Conservation (phyloP, 2,329 filamentous ascomycete genomes). For the Paramyrothecium roridum region DNA sequence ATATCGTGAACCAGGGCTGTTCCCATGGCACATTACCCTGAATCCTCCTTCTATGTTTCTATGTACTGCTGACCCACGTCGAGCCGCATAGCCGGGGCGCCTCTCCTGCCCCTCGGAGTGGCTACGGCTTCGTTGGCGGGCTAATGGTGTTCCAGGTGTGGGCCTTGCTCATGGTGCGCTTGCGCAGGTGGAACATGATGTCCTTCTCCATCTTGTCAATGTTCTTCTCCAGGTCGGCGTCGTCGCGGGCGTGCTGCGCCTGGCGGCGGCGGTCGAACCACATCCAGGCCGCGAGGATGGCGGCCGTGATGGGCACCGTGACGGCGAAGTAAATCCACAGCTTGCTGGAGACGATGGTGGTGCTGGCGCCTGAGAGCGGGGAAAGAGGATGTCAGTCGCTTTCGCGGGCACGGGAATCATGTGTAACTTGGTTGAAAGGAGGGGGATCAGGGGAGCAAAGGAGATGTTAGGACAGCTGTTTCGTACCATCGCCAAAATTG, state of each 20-base stretch:
- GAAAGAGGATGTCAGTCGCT: too few species aligned
- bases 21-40: too few species aligned
- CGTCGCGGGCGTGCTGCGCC: conserved; percentile 43
- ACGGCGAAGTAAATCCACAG: conserved; percentile 65
- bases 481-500: conserved; percentile 50
- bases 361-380: conserved; percentile 26
- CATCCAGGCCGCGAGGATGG: conserved; percentile 54
- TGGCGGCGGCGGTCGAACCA: conserved; percentile 50
- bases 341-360: conserved; percentile 43
- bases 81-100: too few species aligned
- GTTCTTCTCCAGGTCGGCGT: conserved; percentile 49
- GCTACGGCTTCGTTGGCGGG: conserved; percentile 19
- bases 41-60: too few species aligned
- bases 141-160: conserved; percentile 48
- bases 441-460: neutral
- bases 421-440: too few species aligned
- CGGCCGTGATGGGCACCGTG: conserved; percentile 53
- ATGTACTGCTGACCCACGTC: too few species aligned
- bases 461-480: neutral
- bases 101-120: too few species aligned
- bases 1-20: too few species aligned
- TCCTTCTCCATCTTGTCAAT: conserved; percentile 56
- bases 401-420: too few species aligned
- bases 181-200: conserved; percentile 53
- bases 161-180: conserved; percentile 54